Conservation (phyloP, 2,329 filamentous ascomycete genomes). For the Fusarium fujikuroi region DNA sequence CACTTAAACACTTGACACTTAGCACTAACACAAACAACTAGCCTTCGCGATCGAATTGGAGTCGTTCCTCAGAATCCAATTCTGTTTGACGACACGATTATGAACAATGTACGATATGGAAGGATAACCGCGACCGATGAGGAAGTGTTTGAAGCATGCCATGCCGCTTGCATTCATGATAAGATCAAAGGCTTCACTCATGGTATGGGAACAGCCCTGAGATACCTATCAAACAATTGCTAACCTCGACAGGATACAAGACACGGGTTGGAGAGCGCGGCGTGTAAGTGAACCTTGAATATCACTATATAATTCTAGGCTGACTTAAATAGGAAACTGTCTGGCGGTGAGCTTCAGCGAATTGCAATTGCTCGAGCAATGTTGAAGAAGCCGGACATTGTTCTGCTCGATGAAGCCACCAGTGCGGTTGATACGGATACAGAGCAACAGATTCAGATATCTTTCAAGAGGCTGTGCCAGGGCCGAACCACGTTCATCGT, state of each 20-base stretch:
- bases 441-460: slow-evolving; percentile 73
- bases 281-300: slow-evolving; percentile 49
- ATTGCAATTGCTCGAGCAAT: slow-evolving; percentile 77
- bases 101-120: slow-evolving; percentile 69
- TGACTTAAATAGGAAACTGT: slow-evolving; percentile 63
- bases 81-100: slow-evolving; percentile 67
- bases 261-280: slow-evolving; percentile 63
- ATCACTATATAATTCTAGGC: not conserved
- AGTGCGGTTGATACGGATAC: slow-evolving; percentile 79
- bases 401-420: slow-evolving; percentile 83
- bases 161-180: slow-evolving; percentile 67
- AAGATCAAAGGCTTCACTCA: slow-evolving; percentile 66
- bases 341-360: slow-evolving; percentile 73
- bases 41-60: slow-evolving; percentile 64
- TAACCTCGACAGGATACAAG: slow-evolving; percentile 54
- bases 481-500: slow-evolving; percentile 75
- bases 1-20: slow-evolving; percentile 9
- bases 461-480: slow-evolving; percentile 66
- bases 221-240: not conserved
- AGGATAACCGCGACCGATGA: slow-evolving; percentile 64
- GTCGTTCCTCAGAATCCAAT: slow-evolving; percentile 67
- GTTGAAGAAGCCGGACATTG: slow-evolving; percentile 77
- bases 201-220: slow-evolving; percentile 46
- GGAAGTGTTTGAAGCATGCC: slow-evolving; percentile 65
- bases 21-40: slow-evolving; percentile 45